These are phyloP conservation scores for Kluyveromyces aestuarii DNA, from an alignment of 805 yeast genomes.

Conservation along the genomic window DNA sequence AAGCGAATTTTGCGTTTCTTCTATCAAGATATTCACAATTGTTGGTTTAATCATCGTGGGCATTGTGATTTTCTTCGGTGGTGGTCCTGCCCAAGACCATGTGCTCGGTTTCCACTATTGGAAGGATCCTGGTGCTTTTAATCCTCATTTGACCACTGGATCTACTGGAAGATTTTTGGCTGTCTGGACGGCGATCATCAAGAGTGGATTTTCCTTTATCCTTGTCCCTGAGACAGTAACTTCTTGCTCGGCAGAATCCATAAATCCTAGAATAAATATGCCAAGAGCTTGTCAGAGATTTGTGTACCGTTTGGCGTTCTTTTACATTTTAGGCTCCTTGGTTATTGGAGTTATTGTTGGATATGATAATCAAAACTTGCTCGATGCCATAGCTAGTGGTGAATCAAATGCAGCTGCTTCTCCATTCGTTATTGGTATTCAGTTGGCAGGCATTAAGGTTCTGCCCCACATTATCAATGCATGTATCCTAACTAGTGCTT, in stretches of 20 bases:
- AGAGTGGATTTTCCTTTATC: constrained; percentile 42
- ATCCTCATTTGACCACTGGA: constrained; percentile 25
- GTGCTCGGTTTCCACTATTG: constrained; percentile 58
- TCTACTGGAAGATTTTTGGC: constrained; percentile 42
- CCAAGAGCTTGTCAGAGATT: constrained; percentile 46
- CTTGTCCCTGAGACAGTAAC: constrained; percentile 44
- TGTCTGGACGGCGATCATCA: constrained; percentile 42
- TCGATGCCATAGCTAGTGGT: constrained; percentile 29
- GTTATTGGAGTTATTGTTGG: constrained; percentile 52
- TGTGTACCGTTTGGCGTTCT: constrained; percentile 43
- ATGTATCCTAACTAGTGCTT: constrained; percentile 38
- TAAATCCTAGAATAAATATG: constrained; percentile 39
- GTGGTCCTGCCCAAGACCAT: constrained; percentile 42
- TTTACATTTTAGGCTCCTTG: constrained; percentile 45
- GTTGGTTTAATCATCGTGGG: constrained; percentile 52
- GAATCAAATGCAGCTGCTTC: constrained; percentile 34
- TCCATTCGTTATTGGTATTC: constrained; percentile 42
- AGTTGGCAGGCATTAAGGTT: constrained; percentile 39
- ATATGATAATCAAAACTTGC: constrained; percentile 34
- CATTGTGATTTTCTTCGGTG: constrained; percentile 54
- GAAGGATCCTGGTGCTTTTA: constrained; percentile 44
- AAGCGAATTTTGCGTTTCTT: constrained; percentile 58
- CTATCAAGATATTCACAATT: constrained; percentile 55
- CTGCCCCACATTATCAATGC: constrained; percentile 42
- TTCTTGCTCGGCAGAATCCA: constrained; percentile 40